phyloP scores from a whole-genome alignment of 306 rosid genomes.

The Sicyos edulis region DNA sequence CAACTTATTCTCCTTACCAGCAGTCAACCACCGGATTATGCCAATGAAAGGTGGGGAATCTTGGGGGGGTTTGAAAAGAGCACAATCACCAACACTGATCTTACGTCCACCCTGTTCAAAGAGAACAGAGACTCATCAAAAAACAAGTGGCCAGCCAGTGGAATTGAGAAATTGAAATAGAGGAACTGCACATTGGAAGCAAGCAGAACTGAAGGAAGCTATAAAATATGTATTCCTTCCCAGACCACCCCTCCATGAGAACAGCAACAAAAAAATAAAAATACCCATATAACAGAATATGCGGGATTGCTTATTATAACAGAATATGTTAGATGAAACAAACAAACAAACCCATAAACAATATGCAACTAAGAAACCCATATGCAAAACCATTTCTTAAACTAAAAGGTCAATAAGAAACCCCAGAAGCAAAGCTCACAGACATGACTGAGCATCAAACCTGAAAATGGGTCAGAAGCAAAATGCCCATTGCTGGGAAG shows the following conservation, averaged over 20 bases:
- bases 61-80: slow-evolving; percentile 68
- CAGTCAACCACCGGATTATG: slow-evolving; percentile 47
- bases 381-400: too few species aligned
- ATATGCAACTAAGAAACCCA: not conserved
- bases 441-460: slow-evolving; percentile 10
- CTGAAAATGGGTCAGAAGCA: not conserved
- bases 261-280: too few species aligned
- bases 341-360: too few species aligned
- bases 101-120: slow-evolving; percentile 57
- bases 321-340: too few species aligned
- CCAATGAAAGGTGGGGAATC: slow-evolving; percentile 70
- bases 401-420: not conserved
- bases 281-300: too few species aligned
- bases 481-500: not conserved
- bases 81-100: slow-evolving; percentile 71
- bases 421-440: not conserved
- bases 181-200: not conserved
- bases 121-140: not conserved
- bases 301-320: not conserved
- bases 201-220: not conserved
- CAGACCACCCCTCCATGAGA: too few species aligned
- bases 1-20: slow-evolving; percentile 42
- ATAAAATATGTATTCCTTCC: not conserved
- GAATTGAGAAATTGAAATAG: not conserved
- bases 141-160: not conserved